A percentile compares a stretch with the other conserved stretches of the same genome.
phyloP scores from a whole-genome alignment of 441 rosid genomes.

The Populus trichocarpa region DNA sequence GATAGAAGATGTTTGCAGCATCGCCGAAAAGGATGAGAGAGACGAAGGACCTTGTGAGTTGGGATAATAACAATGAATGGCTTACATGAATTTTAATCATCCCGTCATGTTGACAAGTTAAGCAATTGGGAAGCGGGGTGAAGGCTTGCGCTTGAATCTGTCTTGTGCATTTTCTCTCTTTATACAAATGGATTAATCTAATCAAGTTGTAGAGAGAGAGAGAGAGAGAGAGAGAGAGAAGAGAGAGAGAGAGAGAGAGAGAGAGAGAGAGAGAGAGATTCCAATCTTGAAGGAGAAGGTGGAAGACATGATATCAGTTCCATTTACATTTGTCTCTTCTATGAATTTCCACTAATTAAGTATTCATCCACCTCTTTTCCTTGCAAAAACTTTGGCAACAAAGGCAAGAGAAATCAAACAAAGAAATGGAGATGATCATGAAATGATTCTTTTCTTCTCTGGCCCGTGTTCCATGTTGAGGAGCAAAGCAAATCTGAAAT shows the following conservation, averaged over 20 bases:
- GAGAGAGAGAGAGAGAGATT: not conserved
- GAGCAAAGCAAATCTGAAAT: not conserved
- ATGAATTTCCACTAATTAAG: not conserved
- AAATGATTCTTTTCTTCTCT: not conserved
- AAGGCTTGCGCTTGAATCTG: not conserved
- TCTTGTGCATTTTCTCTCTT: not conserved
- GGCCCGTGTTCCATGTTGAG: not conserved
- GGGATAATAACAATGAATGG: not conserved
- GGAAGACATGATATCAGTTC: not conserved
- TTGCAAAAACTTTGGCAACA: not conserved
- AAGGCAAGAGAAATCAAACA: not conserved
- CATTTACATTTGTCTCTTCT: not conserved
- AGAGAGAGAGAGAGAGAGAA: not conserved
- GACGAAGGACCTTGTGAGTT: not conserved
- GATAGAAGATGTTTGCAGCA: not conserved
- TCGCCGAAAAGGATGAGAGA: not conserved
- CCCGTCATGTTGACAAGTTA: not conserved
- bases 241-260: not conserved
- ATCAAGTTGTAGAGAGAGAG: not conserved
- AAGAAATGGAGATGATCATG: not conserved
- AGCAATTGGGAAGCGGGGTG: not conserved
- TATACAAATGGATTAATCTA: not conserved
- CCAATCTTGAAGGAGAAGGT: not conserved
- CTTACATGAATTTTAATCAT: not conserved
- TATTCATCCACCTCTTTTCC: not conserved